These are phyloP conservation scores for Achaetomiella virescens DNA, from an alignment of 495 filamentous ascomycete genomes.

Conservation along the genomic window DNA sequence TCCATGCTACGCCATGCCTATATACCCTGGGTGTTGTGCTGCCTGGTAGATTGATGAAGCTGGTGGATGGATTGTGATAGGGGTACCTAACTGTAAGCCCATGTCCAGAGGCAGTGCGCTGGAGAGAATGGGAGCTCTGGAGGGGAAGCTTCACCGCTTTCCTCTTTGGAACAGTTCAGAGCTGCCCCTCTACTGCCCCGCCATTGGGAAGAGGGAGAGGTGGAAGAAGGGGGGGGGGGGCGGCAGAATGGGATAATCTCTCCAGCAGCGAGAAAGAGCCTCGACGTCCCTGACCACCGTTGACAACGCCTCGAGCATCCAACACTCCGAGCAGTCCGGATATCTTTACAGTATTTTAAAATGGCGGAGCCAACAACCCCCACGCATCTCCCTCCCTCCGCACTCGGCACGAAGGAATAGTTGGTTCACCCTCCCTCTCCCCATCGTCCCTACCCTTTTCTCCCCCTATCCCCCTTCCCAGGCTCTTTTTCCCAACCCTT, in stretches of 20 bases:
- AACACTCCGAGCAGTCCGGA: background rate
- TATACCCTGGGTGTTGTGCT: constrained; percentile 7
- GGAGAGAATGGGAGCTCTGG: background rate
- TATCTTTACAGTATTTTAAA: no score
- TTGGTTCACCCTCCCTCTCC: constrained; percentile 28
- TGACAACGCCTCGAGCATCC: background rate
- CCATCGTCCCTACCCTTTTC: background rate
- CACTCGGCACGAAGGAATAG: constrained; percentile 67
- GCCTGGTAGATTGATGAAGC: background rate
- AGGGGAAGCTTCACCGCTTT: constrained; percentile 16
- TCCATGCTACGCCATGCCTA: constrained; percentile 7
- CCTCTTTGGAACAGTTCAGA: constrained; percentile 1
- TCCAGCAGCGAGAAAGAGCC: background rate
- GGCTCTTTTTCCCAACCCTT: background rate
- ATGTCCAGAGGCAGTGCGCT: constrained; percentile 1
- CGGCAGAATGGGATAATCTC: background rate
- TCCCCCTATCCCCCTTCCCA: background rate
- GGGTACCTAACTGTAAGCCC: background rate
- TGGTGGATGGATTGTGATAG: background rate
- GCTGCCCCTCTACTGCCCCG: constrained; percentile 22
- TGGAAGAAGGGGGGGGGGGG: no score
- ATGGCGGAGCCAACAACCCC: constrained; percentile 15
- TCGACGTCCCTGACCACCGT: background rate
- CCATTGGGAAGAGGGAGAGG: no score
- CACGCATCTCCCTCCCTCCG: constrained; percentile 53